Evolutionary conservation across 306 rosid species (phyloP), one percentile per base, ranked within the genome.

Genomic region (Albizia julibrissin): DNA sequence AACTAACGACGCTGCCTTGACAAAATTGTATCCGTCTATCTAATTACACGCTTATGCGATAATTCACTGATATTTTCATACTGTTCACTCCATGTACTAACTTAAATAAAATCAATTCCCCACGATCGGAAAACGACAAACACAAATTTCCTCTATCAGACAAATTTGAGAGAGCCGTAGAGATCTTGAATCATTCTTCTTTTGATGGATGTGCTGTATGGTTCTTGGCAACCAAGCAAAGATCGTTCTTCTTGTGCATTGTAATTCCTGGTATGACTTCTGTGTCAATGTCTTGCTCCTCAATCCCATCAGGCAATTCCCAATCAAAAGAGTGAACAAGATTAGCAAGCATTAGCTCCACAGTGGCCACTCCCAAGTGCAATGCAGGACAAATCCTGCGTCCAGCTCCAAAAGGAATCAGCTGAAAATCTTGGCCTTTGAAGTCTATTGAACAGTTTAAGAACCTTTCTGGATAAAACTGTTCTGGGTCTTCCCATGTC

Each of bases 381-480:
- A 82, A 58, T 0, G 49, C 87, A 0, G 88, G 90, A 56, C 88
- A 85, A 22, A 82, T 80, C 83, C 88, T 82, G 10, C 88, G 37
- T 33, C 88, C 87, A 14, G 77, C 39, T 2, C 88, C 87, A 61
- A 87, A 87, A 3, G 90, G 85, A 8, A 85, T 72, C 0, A 82
- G 0, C 83, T 75, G 88, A 58, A 82, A 87, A 69, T 85, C 71
- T 0, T 31, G 81, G 0, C 85, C 90, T 39, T 72, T 87, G 3
- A 54, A 76, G 8, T 87, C 86, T 7, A 85, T 27, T 21, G 52
- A 68, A 33, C 24, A 72, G 13, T 6, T 46, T 2, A 82, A 0
- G 62, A 85, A 85, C 61, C 90, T 87, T 21, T 87, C 79, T 4
- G 85, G 88, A 3, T 61, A 44, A 73, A 87, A 85, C 10, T 76